A percentile compares a stretch with the other conserved stretches of the same genome.
Evolutionary conservation across 2,329 filamentous ascomycete genomes (phyloP).

Genomic region (Stagonosporopsis chrysanthemi): DNA sequence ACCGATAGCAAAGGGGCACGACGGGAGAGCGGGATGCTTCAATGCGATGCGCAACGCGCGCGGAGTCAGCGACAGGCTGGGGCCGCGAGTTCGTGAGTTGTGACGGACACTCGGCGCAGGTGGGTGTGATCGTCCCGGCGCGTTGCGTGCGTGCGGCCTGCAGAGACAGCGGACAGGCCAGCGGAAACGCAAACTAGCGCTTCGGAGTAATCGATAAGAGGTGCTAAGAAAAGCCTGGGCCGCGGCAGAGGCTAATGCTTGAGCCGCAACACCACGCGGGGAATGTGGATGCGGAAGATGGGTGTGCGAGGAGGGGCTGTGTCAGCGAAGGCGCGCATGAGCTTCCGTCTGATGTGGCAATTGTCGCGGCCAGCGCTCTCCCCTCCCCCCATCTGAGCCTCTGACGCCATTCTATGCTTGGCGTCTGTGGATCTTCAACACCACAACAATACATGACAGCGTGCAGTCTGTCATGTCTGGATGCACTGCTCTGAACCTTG

Average conservation of each 20-base stretch:
- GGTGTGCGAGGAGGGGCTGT: background rate
- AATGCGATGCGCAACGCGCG: slow-evolving; percentile 13
- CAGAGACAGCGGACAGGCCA: slow-evolving; percentile 16
- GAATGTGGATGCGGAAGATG: slow-evolving; percentile 1
- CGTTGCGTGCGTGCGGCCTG: slow-evolving; percentile 28
- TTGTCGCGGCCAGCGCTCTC: background rate
- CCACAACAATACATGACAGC: background rate
- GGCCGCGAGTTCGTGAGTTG: slow-evolving; percentile 15
- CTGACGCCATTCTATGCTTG: slow-evolving; percentile 17
- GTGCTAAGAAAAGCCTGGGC: slow-evolving; percentile 20
- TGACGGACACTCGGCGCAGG: slow-evolving; percentile 13
- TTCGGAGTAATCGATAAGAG: slow-evolving; percentile 30
- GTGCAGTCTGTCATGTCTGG: background rate
- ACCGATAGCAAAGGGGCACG: slow-evolving; percentile 3
- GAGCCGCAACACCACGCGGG: slow-evolving; percentile 21
- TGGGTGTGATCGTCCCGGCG: slow-evolving; percentile 26
- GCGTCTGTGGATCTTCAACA: slow-evolving; percentile 1
- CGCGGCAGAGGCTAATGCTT: slow-evolving; percentile 17
- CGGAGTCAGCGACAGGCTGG: slow-evolving; percentile 15
- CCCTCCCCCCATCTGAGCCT: slow-evolving; percentile 8
- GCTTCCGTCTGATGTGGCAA: slow-evolving; percentile 8
- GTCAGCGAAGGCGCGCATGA: slow-evolving; percentile 7
- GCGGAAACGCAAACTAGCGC: slow-evolving; percentile 10
- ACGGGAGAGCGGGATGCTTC: slow-evolving; percentile 8
- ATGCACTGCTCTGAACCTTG: background rate